Conservation (phyloP, 2,329 filamentous ascomycete species). For the Cladosporium colombiae region DNA sequence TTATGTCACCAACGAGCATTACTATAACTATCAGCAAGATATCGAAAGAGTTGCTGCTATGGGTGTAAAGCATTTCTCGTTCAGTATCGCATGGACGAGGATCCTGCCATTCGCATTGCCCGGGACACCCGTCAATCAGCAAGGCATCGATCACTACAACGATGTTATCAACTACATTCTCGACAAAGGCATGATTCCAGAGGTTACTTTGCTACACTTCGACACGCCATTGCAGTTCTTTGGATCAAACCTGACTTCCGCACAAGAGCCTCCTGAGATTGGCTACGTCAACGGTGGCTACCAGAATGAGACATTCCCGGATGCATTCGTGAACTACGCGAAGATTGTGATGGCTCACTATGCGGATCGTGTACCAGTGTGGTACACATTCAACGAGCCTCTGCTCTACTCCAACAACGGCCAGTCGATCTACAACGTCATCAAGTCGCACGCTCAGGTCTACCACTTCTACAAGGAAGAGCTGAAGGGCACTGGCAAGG, state of each 20-base stretch:
- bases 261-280: conserved; percentile 33
- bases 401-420: conserved; percentile 18
- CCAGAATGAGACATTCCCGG: conserved; percentile 32
- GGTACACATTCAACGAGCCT: conserved; percentile 45
- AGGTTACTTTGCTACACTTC: conserved; percentile 50
- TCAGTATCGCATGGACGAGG: conserved; percentile 51
- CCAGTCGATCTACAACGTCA: conserved; percentile 22
- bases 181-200: conserved; percentile 46
- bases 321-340: conserved; percentile 41
- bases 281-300: conserved; percentile 34
- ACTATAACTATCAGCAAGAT: conserved; percentile 48
- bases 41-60: conserved; percentile 43
- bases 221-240: conserved; percentile 34
- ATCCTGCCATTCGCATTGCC: conserved; percentile 51
- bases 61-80: conserved; percentile 40
- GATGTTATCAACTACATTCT: conserved; percentile 46
- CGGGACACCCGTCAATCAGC: conserved; percentile 48
- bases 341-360: conserved; percentile 39
- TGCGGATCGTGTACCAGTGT: conserved; percentile 40
- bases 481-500: conserved; percentile 52
- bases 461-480: conserved; percentile 55
- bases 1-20: conserved; percentile 50
- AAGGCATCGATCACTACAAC: conserved; percentile 51
- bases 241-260: conserved; percentile 7
- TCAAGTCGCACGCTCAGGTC: conserved; percentile 28